phyloP scores from a whole-genome alignment of 2,329 filamentous ascomycete genomes.

The Colletotrichum sp. region DNA sequence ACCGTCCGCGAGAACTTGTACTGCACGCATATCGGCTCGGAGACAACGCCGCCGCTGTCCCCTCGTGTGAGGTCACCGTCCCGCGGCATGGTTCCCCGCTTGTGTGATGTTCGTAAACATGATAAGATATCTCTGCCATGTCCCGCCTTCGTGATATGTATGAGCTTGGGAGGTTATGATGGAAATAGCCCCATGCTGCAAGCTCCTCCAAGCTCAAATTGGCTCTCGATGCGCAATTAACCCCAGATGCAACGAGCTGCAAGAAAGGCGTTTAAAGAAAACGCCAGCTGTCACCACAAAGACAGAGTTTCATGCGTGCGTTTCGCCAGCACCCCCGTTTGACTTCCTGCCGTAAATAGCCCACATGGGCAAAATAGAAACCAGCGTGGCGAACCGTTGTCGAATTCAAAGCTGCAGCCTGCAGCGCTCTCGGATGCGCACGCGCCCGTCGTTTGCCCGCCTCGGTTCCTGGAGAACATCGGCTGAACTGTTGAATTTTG shows the following conservation, averaged over 20 bases:
- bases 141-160: background rate
- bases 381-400: background rate
- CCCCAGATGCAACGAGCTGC: background rate
- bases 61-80: background rate
- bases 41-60: no score
- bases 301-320: background rate
- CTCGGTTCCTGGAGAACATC: background rate
- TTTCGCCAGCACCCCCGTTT: background rate
- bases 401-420: background rate
- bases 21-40: background rate
- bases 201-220: background rate
- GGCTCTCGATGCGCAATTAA: background rate
- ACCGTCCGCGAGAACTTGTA: constrained; percentile 7
- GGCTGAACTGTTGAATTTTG: background rate
- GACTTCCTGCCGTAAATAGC: background rate
- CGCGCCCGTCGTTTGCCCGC: background rate
- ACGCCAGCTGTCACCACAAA: background rate
- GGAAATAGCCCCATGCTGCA: background rate
- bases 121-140: background rate
- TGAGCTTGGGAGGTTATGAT: background rate
- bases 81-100: background rate
- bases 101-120: background rate
- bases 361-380: background rate
- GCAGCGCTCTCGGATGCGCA: background rate
- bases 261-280: background rate